Base-by-base conservation (phyloP, 208 protist genomes). In the Endotrypanum monterogeii region DNA sequence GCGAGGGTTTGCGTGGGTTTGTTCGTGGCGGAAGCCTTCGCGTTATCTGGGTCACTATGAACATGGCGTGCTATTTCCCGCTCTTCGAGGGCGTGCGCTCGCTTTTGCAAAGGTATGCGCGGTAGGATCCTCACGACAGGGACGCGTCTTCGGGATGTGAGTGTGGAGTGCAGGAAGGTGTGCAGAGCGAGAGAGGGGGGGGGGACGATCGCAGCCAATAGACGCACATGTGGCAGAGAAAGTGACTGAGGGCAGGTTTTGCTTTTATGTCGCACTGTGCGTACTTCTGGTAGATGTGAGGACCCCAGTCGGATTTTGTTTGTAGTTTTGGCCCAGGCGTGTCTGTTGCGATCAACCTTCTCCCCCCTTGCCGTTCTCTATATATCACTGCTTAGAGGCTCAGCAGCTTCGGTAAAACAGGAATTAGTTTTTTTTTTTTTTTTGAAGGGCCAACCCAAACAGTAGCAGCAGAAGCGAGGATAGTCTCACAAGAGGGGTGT, bases 11-110 rank as follows among this genome's bases (percentile, higher is more conserved):
- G 56, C 69, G 71, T n/a, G 79, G 81, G 28, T 94, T 96, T 48
- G 84, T 89, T 67, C 81, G 81, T n/a, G 92, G 92, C 30, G 88
- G 83, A 2, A 71, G 58, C 28, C 88, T 86, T 70, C 89, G 92
- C 51, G 83, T 94, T 65, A 48, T 96, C 44, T 96, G 89, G 89
- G 89, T 96, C 58, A 89, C 88, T 14, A 62, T 76, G 11, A 96
- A 96, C 79, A 91, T 94, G 89, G 86, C 88, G 9, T 67, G 86
- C 25, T 96, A 94, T 76, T 94, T 94, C 48, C 92, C 92, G 16
- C 46, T 93, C 1, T 94, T 91, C 74, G 89, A 96, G 65, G 46
- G 80, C 12, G 73, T 83, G 28, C 76, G 79, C 39, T 71, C 72
- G n/a, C 39, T 86, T 50, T 23, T 76, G 63, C 41, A 75, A 61